These are phyloP conservation scores for Fagus sylvatica DNA, from an alignment of 306 rosid species.

Conservation along the genomic window DNA sequence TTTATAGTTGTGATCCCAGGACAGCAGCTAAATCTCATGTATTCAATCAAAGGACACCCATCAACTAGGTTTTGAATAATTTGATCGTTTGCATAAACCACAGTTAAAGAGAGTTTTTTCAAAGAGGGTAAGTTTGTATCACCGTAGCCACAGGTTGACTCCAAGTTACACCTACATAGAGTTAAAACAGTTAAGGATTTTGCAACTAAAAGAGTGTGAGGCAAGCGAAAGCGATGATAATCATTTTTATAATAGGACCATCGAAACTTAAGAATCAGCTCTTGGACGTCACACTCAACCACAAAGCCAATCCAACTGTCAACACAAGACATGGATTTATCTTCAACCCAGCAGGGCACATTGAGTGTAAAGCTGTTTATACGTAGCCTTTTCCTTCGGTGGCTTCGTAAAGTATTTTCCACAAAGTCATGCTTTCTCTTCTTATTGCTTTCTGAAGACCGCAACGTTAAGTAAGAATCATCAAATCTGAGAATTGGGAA, in stretches of 20 bases:
- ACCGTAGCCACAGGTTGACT: conserved; percentile 1
- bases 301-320: conserved; percentile 36
- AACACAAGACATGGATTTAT: background rate
- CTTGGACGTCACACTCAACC: conserved; percentile 21
- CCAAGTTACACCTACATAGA: conserved; percentile 9
- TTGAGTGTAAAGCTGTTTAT: conserved; percentile 24
- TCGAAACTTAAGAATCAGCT: conserved; percentile 17
- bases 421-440: conserved; percentile 8
- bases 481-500: conserved; percentile 28
- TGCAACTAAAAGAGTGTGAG: conserved; percentile 16
- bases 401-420: conserved; percentile 20
- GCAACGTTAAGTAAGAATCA: background rate
- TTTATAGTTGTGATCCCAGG: too few species aligned
- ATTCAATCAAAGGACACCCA: too few species aligned
- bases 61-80: too few species aligned
- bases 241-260: background rate
- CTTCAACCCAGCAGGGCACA: background rate
- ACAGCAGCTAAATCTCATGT: too few species aligned
- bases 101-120: background rate
- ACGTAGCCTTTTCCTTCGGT: conserved; percentile 11
- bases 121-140: conserved; percentile 12
- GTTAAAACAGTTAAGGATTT: conserved; percentile 27
- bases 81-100: conserved; percentile 6
- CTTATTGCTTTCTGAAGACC: background rate
- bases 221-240: conserved; percentile 19